Evolutionary conservation across 1,284 basidiomycete genomes (phyloP).

Genomic region (Spongiforma sp.): DNA sequence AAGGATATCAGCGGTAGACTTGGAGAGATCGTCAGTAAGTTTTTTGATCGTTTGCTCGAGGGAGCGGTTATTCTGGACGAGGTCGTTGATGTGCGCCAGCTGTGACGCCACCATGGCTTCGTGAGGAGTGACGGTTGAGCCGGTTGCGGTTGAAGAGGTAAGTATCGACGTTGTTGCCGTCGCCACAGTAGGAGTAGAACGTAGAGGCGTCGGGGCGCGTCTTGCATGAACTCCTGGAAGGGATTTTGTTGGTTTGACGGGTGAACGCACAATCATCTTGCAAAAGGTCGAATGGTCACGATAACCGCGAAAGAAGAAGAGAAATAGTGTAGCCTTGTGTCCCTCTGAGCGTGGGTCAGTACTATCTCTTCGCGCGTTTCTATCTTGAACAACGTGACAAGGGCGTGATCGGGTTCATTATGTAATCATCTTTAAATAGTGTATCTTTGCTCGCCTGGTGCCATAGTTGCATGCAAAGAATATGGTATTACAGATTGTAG

Average conservation of each 20-base stretch:
- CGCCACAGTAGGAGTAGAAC: conserved; percentile 16
- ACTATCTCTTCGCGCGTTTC: too few relatives aligned
- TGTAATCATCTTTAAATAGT: too few relatives aligned
- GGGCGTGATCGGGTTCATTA: too few relatives aligned
- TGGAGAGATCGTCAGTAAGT: conserved; percentile 51
- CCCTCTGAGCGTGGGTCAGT: too few relatives aligned
- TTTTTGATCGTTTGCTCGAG: conserved; percentile 63
- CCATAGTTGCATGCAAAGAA: too few relatives aligned
- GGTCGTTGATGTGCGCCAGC: conserved; percentile 68
- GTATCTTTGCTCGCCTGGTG: too few relatives aligned
- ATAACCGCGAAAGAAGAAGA: not conserved
- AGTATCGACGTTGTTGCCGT: conserved; percentile 34
- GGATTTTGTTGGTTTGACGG: conserved; percentile 27
- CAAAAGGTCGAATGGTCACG: not conserved
- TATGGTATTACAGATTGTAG: too few relatives aligned
- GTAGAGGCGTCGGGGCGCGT: conserved; percentile 28
- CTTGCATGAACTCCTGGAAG: conserved; percentile 16
- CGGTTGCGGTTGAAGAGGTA: conserved; percentile 35
- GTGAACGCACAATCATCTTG: conserved; percentile 35
- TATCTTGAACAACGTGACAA: too few relatives aligned
- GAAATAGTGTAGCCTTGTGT: too few relatives aligned
- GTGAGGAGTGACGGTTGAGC: conserved; percentile 42
- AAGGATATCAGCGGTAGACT: conserved; percentile 28
- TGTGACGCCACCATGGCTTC: conserved; percentile 60
- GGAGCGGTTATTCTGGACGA: conserved; percentile 65